Base-by-base conservation (phyloP, 2,329 filamentous ascomycete species). In the Verticillium dahliae region DNA sequence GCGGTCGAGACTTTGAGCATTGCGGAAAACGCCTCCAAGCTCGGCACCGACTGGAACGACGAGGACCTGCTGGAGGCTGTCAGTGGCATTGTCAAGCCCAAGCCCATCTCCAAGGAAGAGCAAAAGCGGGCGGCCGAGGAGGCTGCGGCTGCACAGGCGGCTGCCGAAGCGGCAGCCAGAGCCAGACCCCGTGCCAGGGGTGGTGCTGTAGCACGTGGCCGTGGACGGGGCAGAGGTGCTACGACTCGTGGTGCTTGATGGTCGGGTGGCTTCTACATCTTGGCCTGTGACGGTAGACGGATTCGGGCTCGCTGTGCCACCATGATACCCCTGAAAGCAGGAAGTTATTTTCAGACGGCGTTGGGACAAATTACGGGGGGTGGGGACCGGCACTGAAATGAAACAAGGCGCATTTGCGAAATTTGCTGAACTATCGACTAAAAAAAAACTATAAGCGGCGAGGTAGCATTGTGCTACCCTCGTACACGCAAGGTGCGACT, bases 51-150 rank as follows among this genome's bases (percentile, higher is more conserved):
- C 33, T 82, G 80, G 80, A 73, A 71, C 5, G 78, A 79, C 37
- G 72, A 75, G 39, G 72, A 79, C 63, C 70, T 81, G 54, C 71
- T 82, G 60, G 74, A 79, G 67, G 77, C 79, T 10, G 75, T 82
- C 15, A 80, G 77, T 62, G 78, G 77, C 5, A 77, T 80, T 57
- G 69, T 70, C 65, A 75, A 74, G 63, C 1, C 58, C 27, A 72
- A 73, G 3, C 27, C 35, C 66, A 67, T 0, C 61, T 68, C 56
- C 66, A 67, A 2, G 56, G 59, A 59, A 2, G 58, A 60, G 3
- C 61, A 54, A 14, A 57, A 62, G 50, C 57, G 41, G 6, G 11
- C 65, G 63, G 35, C 64, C 35, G 72, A 74, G 50, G 67, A 68
- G 4, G 69, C 68, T 60, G 64, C 61, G n/a, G 64, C 67, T 27